Conservation (phyloP, 371 early-diverging fungal species). For the Rhizopus delemar region DNA sequence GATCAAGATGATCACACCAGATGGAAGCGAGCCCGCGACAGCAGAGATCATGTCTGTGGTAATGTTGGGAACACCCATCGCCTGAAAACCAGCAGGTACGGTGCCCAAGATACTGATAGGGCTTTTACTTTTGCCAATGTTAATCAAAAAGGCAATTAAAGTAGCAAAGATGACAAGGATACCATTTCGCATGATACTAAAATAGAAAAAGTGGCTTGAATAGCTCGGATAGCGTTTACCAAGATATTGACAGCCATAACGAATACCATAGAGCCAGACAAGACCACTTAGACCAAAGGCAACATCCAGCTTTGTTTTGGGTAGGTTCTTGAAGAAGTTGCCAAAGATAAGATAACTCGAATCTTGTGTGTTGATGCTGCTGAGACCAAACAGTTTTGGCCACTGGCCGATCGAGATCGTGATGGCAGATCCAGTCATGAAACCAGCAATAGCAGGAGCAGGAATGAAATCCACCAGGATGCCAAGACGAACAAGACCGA, state of each 20-base stretch:
- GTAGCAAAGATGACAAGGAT: conserved; percentile 50
- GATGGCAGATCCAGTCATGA: conserved; percentile 80
- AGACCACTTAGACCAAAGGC: conserved; percentile 54
- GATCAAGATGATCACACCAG: conserved; percentile 72
- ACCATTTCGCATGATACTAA: conserved; percentile 56
- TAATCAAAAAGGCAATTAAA: conserved; percentile 48
- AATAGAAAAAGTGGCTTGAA: conserved; percentile 44
- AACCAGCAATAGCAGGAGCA: conserved; percentile 67
- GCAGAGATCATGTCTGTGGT: conserved; percentile 37
- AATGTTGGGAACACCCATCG: conserved; percentile 55
- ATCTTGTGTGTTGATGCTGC: conserved; percentile 61
- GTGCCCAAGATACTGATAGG: conserved; percentile 66
- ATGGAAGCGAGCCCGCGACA: conserved; percentile 58
- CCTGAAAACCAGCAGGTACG: conserved; percentile 72
- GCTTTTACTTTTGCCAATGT: conserved; percentile 39
- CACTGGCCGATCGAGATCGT: conserved; percentile 80
- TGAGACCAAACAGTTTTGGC: conserved; percentile 76
- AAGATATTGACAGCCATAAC: conserved; percentile 39
- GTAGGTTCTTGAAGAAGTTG: conserved; percentile 53
- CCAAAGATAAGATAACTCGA: conserved; percentile 58
- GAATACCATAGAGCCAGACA: conserved; percentile 54
- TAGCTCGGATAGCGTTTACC: conserved; percentile 46
- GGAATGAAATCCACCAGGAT: conserved; percentile 91
- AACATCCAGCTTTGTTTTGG: conserved; percentile 51
- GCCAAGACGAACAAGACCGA: conserved; percentile 83